Conservation (phyloP, 257 asterid species). For the Craterostigma plantagineum region DNA sequence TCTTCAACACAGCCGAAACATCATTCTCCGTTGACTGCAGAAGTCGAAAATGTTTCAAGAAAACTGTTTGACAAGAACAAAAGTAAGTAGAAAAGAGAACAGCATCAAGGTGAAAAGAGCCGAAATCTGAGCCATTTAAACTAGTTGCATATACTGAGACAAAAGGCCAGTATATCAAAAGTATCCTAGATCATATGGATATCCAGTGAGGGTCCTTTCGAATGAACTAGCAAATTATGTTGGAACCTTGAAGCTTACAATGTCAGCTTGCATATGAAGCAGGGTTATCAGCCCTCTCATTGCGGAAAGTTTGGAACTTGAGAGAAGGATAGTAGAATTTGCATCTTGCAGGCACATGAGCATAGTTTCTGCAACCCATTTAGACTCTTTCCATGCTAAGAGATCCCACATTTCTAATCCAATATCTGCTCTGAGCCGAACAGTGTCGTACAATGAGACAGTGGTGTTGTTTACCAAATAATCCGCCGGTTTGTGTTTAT, state of each 20-base stretch:
- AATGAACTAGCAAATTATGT: background rate
- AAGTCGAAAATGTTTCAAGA: conserved; percentile 11
- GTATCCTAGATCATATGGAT: too few species aligned
- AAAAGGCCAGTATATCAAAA: too few species aligned
- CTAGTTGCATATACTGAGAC: too few species aligned
- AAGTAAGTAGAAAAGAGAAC: background rate
- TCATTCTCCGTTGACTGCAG: conserved; percentile 41
- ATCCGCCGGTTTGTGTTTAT: conserved; percentile 27
- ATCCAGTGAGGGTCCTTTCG: background rate
- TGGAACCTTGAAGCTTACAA: conserved; percentile 24
- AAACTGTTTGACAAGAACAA: background rate
- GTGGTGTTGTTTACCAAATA: conserved; percentile 22
- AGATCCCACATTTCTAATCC: conserved; percentile 74
- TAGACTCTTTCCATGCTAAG: conserved; percentile 48
- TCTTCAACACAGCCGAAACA: conserved; percentile 23
- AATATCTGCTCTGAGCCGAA: conserved; percentile 43
- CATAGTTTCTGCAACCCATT: conserved; percentile 49
- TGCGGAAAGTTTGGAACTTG: conserved; percentile 61
- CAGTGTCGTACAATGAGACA: conserved; percentile 33
- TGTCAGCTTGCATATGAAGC: conserved; percentile 32
- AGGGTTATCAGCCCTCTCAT: conserved; percentile 46
- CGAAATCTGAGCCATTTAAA: too few species aligned
- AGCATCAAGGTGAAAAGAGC: background rate
- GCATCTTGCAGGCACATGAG: conserved; percentile 40
- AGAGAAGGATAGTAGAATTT: conserved; percentile 35